Conservation (phyloP, 2,329 filamentous ascomycete species). For the Ophiocordyceps australis region DNA sequence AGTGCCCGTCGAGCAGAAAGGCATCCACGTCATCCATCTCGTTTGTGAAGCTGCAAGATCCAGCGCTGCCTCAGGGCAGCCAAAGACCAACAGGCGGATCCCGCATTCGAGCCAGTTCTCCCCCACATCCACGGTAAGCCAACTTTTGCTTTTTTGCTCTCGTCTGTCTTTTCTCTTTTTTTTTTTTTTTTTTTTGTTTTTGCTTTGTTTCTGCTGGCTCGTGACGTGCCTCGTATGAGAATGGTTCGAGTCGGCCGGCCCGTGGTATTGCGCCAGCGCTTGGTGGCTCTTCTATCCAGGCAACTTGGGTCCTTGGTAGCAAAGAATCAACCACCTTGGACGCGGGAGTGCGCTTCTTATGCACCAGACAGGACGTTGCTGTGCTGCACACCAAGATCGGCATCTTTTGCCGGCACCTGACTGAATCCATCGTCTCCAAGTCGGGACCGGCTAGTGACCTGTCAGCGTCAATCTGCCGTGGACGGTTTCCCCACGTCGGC, state of each 20-base stretch:
- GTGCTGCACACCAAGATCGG: constrained; percentile 2
- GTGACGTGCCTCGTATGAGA: too few relatives aligned
- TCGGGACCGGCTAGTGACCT: constrained; percentile 1
- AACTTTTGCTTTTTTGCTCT: too few relatives aligned
- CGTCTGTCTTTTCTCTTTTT: neutral
- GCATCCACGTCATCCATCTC: constrained; percentile 27
- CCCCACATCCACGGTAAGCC: constrained; percentile 28
- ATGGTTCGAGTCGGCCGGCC: too few relatives aligned
- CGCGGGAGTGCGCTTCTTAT: too few relatives aligned
- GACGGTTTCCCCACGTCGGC: neutral
- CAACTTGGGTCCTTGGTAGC: too few relatives aligned
- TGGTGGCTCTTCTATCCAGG: too few relatives aligned
- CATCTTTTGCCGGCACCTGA: constrained; percentile 1
- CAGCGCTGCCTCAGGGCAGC: constrained; percentile 26
- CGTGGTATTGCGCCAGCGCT: too few relatives aligned
- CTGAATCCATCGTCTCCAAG: neutral
- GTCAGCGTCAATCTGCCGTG: neutral
- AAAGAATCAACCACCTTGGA: too few relatives aligned
- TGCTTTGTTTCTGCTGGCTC: constrained; percentile 1
- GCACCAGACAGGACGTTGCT: too few relatives aligned
- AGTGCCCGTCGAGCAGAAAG: constrained; percentile 9
- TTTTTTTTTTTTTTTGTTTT: constrained; percentile 1
- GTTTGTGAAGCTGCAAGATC: constrained; percentile 24
- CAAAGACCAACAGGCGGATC: constrained; percentile 23
- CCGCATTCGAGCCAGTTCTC: constrained; percentile 26